phyloP scores from a whole-genome alignment of 2,329 filamentous ascomycete species.

The Emmonsiellopsis sp. region DNA sequence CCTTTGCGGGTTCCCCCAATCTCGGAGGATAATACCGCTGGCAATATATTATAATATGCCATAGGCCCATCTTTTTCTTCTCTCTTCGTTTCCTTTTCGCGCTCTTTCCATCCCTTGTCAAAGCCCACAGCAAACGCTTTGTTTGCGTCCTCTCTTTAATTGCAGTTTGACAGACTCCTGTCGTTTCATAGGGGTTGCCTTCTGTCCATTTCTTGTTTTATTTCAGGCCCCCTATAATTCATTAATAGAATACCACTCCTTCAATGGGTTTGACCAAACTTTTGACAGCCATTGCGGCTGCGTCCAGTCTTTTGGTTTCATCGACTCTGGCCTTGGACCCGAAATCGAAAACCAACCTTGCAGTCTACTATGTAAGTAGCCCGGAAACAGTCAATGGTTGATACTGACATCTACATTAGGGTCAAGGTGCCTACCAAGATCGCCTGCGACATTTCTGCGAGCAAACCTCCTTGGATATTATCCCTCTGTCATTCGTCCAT shows the following conservation, averaged over 20 bases:
- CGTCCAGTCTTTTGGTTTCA: slow-evolving; percentile 21
- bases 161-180: slow-evolving; percentile 12
- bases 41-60: too few relatives aligned
- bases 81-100: slow-evolving; percentile 1
- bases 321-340: slow-evolving; percentile 32
- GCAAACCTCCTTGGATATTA: slow-evolving; percentile 44
- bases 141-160: slow-evolving; percentile 50
- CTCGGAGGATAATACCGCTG: too few relatives aligned
- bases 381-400: not conserved
- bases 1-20: too few relatives aligned
- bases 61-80: not conserved
- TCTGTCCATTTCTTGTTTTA: slow-evolving; percentile 28
- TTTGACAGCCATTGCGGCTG: slow-evolving; percentile 26
- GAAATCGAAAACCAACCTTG: slow-evolving; percentile 38
- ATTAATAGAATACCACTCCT: slow-evolving; percentile 20
- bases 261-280: slow-evolving; percentile 28
- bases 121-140: slow-evolving; percentile 16
- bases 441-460: slow-evolving; percentile 43
- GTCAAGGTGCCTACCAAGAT: slow-evolving; percentile 42
- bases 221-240: slow-evolving; percentile 8
- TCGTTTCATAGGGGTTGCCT: slow-evolving; percentile 30
- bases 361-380: slow-evolving; percentile 41
- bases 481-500: slow-evolving; percentile 48
- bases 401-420: slow-evolving; percentile 24
- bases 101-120: not conserved